phyloP scores from a whole-genome alignment of 768 basidiomycete species.

The Lactarius pseudohatsudake region DNA sequence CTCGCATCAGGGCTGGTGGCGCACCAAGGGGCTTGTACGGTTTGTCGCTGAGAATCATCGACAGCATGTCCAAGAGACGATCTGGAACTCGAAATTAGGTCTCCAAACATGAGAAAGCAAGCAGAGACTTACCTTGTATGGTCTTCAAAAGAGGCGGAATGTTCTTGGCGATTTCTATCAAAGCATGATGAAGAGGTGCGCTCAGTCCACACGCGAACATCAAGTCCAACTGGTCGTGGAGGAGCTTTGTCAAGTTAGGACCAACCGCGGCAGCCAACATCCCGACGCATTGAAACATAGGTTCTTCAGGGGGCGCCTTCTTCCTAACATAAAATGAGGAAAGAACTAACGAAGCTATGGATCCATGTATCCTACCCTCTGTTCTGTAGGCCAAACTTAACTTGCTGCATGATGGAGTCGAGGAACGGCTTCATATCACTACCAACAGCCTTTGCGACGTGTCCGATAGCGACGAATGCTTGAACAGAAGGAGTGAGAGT shows the following conservation, averaged over 20 bases:
- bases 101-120: neutral
- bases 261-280: conserved; percentile 96
- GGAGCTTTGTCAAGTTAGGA: conserved; percentile 89
- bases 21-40: conserved; percentile 88
- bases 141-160: conserved; percentile 90
- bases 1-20: conserved; percentile 58
- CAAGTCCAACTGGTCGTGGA: conserved; percentile 94
- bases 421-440: conserved; percentile 96
- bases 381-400: conserved; percentile 85
- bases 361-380: conserved; percentile 62
- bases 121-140: conserved; percentile 73
- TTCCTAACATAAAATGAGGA: conserved; percentile 54
- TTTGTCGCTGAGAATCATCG: conserved; percentile 76
- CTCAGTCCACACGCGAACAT: conserved; percentile 96
- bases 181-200: conserved; percentile 81
- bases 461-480: conserved; percentile 97
- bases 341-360: neutral
- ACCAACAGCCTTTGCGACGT: conserved; percentile 86
- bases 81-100: conserved; percentile 46
- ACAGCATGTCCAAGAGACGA: conserved; percentile 84
- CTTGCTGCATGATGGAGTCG: conserved; percentile 84
- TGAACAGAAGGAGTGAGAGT: conserved; percentile 18
- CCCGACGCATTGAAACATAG: conserved; percentile 96
- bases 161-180: conserved; percentile 78
- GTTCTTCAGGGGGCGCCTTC: conserved; percentile 90